These are phyloP conservation scores for Lumnitzera racemosa DNA, from an alignment of 345 rosid species.

Conservation along the genomic window DNA sequence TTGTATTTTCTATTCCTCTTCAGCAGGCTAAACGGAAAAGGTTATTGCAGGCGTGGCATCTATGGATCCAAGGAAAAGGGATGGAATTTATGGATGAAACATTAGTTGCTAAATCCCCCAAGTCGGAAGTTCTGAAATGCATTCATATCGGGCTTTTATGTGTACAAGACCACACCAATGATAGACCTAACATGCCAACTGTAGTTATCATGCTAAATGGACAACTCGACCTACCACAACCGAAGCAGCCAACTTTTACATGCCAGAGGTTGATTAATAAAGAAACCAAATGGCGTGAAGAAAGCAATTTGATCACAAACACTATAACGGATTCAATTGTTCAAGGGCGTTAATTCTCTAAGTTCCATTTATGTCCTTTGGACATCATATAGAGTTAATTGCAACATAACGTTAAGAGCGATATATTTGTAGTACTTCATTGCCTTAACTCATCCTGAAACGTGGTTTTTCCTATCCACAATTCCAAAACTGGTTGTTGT, in stretches of 20 bases:
- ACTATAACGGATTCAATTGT: too few species aligned
- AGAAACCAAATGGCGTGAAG: too few species aligned
- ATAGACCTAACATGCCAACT: slow-evolving; percentile 18
- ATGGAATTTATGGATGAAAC: not conserved
- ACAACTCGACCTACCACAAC: not conserved
- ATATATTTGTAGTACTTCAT: too few species aligned
- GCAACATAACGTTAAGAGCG: too few species aligned
- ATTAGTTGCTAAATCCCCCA: not conserved
- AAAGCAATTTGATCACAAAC: too few species aligned
- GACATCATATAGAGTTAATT: too few species aligned
- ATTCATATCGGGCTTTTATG: slow-evolving; percentile 24
- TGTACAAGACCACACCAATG: slow-evolving; percentile 17
- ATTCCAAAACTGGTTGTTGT: too few species aligned
- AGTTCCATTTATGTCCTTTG: too few species aligned
- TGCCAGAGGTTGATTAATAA: not conserved
- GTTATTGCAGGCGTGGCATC: slow-evolving; percentile 4
- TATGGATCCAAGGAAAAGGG: not conserved
- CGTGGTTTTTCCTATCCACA: too few species aligned
- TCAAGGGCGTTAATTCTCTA: too few species aligned
- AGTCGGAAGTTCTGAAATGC: slow-evolving; percentile 11
- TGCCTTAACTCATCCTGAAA: too few species aligned
- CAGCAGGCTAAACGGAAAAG: not conserved
- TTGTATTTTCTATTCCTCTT: too few species aligned
- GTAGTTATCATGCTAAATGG: slow-evolving; percentile 16
- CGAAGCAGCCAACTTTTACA: not conserved